Base-by-base conservation (phyloP, 805 yeast species). In the Lipomyces japonicus region DNA sequence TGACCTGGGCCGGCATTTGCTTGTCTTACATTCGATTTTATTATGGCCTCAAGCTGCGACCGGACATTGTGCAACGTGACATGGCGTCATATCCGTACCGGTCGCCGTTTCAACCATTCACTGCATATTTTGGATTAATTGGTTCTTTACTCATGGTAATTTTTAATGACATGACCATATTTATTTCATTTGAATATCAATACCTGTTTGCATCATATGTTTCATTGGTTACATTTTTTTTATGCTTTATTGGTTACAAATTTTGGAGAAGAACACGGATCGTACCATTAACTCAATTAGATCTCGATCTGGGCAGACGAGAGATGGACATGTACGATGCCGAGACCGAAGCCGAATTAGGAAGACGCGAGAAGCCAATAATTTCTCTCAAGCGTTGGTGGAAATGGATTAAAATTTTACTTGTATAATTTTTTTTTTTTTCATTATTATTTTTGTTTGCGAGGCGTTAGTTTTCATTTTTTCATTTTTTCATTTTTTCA, bases 271-370 rank as follows among this genome's bases (percentile, higher is more conserved):
- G 86, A 7, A 81, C 90, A 1, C 76, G 79, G 55, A 70, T 82
- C 9, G 85, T 80, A 45, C 75, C 86, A 43, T 68, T 86, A 40
- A 90, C 84, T 58, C 82, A 85, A 40, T 64, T 87, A 52, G 95
- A 88, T 65, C 75, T 84, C 63, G 95, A 88, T 65, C 77, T 87
- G 0, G 95, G 95, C 2, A 72, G 95, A 60, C 74, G 93, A 44
- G 95, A 87, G 64, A 79, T 82, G 68, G 96, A 88, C 66, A 71
- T 88, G n/a, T 54, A 54, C 24, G 58, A 54, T 26, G 58, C 58
- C 30, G 58, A 54, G 40, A 54, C 58, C 2, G 50, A 44, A 7
- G 49, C 36, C 21, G 58, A 54, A 46, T 39, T 50, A 32, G 35
- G 50, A 4, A 39, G 48, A 42, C 39, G 45, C 36, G 57, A 53